These are phyloP conservation scores for Cicer bijugum DNA, from an alignment of 306 rosid species.

Conservation along the genomic window DNA sequence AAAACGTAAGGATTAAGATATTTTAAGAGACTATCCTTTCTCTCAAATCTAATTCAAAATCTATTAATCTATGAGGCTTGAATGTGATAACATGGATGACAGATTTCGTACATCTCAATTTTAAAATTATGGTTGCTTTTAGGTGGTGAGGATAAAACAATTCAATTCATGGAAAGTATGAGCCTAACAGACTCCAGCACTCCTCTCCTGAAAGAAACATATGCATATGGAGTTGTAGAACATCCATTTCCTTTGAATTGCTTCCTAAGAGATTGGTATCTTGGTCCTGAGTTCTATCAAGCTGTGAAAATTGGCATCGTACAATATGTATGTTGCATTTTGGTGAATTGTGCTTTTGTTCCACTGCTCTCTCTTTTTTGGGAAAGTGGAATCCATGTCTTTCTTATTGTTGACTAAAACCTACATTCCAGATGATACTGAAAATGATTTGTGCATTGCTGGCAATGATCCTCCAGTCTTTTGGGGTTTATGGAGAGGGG, in stretches of 20 bases:
- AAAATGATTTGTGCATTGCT: constrained; percentile 93
- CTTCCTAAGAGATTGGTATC: constrained; percentile 79
- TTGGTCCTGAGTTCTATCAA: constrained; percentile 88
- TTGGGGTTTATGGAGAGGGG: constrained; percentile 98
- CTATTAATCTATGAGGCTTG: constrained; percentile 23
- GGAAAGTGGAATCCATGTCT: constrained; percentile 22
- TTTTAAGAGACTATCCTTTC: constrained; percentile 17
- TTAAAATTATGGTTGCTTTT: constrained; percentile 41
- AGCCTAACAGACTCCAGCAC: constrained; percentile 64
- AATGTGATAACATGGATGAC: constrained; percentile 17
- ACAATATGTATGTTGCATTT: constrained; percentile 84
- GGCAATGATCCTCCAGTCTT: constrained; percentile 89
- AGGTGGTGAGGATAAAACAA: constrained; percentile 96
- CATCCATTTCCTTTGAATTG: constrained; percentile 96
- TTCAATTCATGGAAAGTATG: constrained; percentile 84
- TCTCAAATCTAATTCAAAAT: constrained; percentile 33
- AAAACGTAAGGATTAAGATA: constrained; percentile 14
- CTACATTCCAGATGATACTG: constrained; percentile 80
- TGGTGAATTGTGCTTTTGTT: constrained; percentile 42
- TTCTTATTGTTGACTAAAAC: constrained; percentile 46
- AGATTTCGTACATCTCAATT: constrained; percentile 28
- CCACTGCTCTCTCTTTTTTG: background rate
- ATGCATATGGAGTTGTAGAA: constrained; percentile 89
- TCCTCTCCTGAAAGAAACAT: constrained; percentile 82
- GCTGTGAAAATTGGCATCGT: constrained; percentile 98